Percentiles rank a stretch among this genome's conserved stretches.
phyloP scores from a whole-genome alignment of 2,329 filamentous ascomycete genomes.

The Penicillium verrucosum region DNA sequence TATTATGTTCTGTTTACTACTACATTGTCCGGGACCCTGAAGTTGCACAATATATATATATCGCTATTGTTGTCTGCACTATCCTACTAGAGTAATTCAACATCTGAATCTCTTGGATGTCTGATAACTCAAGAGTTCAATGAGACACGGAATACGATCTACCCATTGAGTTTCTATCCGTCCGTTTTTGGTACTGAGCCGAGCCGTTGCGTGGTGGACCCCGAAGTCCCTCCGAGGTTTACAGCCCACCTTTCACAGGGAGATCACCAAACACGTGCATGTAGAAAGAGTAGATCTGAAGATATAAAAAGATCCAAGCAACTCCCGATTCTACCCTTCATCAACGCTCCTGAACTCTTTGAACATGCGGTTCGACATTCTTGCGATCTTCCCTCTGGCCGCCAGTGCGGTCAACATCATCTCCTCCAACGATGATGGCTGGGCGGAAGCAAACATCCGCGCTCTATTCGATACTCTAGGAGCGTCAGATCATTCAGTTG shows the following conservation, averaged over 20 bases:
- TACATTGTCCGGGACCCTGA: too few relatives aligned
- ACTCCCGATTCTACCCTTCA: neutral
- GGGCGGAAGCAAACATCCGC: constrained; percentile 67
- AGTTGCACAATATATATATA: too few relatives aligned
- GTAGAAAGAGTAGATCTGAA: neutral
- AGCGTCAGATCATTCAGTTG: constrained; percentile 56
- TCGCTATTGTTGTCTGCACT: too few relatives aligned
- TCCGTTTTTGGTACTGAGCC: neutral
- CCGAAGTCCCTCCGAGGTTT: too few relatives aligned
- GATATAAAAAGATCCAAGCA: neutral
- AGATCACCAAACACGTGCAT: neutral
- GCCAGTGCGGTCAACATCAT: constrained; percentile 52
- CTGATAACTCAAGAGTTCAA: too few relatives aligned
- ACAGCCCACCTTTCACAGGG: neutral
- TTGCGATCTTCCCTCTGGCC: constrained; percentile 13
- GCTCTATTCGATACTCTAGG: constrained; percentile 57
- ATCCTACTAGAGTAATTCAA: too few relatives aligned
- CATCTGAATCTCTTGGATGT: too few relatives aligned
- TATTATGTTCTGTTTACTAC: neutral
- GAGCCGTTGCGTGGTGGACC: neutral
- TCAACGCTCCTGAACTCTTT: neutral
- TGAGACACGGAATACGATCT: neutral
- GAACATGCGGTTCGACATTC: constrained; percentile 22
- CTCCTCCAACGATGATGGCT: constrained; percentile 69
- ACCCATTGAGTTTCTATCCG: neutral